A percentile compares a stretch with the other conserved stretches of the same genome.
phyloP scores from a whole-genome alignment of 2,329 filamentous ascomycete genomes.

The Paracamarosporium sp. region DNA sequence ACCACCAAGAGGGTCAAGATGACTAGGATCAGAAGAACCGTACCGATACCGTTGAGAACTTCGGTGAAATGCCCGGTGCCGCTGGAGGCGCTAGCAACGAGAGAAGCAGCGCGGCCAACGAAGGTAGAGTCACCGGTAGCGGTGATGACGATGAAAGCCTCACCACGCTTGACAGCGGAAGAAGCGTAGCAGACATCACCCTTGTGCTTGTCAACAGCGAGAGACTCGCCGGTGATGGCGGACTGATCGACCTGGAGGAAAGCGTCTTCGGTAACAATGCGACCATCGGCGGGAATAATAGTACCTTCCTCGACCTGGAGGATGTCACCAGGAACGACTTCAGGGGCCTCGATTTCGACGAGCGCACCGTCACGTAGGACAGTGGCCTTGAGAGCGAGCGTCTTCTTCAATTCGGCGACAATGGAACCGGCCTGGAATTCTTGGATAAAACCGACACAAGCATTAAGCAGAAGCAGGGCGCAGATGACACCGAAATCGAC shows the following conservation, averaged over 20 bases:
- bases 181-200: constrained; percentile 84
- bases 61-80: constrained; percentile 89
- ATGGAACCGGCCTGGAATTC: constrained; percentile 91
- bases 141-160: constrained; percentile 82
- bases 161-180: constrained; percentile 88
- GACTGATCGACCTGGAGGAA: constrained; percentile 93
- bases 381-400: constrained; percentile 83
- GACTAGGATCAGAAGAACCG: constrained; percentile 79
- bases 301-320: constrained; percentile 89
- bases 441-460: constrained; percentile 83
- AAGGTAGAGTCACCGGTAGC: constrained; percentile 89
- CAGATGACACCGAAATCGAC: constrained; percentile 94
- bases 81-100: constrained; percentile 77
- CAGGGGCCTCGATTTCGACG: constrained; percentile 79
- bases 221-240: constrained; percentile 88
- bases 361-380: constrained; percentile 82
- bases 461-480: constrained; percentile 82
- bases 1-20: constrained; percentile 80
- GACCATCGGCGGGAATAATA: constrained; percentile 88
- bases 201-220: constrained; percentile 87
- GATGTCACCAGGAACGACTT: constrained; percentile 89
- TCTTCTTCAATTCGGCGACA: constrained; percentile 90
- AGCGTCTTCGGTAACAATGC: constrained; percentile 81
- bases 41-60: constrained; percentile 87
- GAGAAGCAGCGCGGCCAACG: constrained; percentile 85